Percentiles rank a stretch among this genome's conserved stretches.
phyloP scores from a whole-genome alignment of 441 rosid genomes.

The Metrosideros polymorpha region DNA sequence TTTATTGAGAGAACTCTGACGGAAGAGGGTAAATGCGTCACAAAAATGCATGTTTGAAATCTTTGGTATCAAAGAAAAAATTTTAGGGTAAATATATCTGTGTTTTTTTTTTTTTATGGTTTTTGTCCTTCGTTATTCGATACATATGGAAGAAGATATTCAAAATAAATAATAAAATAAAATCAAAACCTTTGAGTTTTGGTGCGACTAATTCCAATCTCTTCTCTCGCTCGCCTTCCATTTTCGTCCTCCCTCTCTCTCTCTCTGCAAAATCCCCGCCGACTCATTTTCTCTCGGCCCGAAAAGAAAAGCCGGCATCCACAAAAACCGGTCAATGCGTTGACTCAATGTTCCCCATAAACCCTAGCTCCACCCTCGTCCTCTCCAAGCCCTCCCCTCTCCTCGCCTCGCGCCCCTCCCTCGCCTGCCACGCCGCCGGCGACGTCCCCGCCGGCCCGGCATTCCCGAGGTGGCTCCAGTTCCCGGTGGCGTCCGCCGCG shows the following conservation, averaged over 20 bases:
- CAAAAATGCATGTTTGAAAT: too few relatives aligned
- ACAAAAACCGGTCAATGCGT: background rate
- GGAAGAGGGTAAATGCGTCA: too few relatives aligned
- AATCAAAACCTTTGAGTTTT: background rate
- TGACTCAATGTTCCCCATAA: conserved; percentile 35
- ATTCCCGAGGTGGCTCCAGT: conserved; percentile 32
- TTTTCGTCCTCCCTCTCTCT: background rate
- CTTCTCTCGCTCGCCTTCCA: background rate
- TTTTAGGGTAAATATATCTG: too few relatives aligned
- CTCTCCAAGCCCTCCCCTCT: conserved; percentile 25
- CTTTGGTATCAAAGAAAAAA: too few relatives aligned
- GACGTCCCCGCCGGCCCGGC: conserved; percentile 25
- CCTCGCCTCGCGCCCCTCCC: conserved; percentile 14
- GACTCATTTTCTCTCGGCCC: background rate
- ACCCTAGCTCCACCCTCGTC: conserved; percentile 26
- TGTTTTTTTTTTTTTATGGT: too few relatives aligned
- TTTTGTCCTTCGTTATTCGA: too few relatives aligned
- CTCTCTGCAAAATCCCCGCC: background rate
- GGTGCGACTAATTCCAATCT: too few relatives aligned
- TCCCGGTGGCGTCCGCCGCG: conserved; percentile 22
- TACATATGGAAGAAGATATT: background rate
- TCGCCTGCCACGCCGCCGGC: conserved; percentile 52
- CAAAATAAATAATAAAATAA: background rate
- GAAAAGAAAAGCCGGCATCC: background rate
- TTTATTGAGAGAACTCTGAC: too few relatives aligned